Evolutionary conservation across 2,329 filamentous ascomycete genomes (phyloP).

Genomic region (Fusarium sp.): DNA sequence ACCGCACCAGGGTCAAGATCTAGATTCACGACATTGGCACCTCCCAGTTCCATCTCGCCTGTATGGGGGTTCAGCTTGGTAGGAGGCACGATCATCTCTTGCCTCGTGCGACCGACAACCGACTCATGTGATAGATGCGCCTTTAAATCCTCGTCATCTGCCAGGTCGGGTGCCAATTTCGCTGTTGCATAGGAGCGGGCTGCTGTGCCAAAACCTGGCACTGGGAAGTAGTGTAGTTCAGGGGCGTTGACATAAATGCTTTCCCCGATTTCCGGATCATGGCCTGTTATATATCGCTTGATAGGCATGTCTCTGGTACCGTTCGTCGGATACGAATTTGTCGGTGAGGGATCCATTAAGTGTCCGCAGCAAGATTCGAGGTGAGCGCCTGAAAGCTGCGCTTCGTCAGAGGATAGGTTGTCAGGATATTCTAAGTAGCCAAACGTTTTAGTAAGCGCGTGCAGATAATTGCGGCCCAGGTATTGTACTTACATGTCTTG

Average conservation of each 20-base stretch:
- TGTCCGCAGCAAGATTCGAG: neutral
- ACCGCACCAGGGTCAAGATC: constrained; percentile 13
- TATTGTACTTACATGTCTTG: neutral
- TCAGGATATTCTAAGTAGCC: neutral
- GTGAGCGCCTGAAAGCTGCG: neutral
- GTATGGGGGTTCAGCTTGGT: neutral
- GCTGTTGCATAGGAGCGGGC: constrained; percentile 14
- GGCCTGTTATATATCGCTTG: constrained; percentile 15
- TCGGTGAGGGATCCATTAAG: neutral
- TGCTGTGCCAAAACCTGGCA: constrained; percentile 12
- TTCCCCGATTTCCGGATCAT: neutral
- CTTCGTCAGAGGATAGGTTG: neutral
- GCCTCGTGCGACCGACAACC: neutral
- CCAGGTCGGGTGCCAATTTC: constrained; percentile 2
- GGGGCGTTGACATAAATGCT: constrained; percentile 7
- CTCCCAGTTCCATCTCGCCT: constrained; percentile 9
- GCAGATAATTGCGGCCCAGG: neutral
- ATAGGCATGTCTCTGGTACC: neutral
- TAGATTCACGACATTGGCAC: constrained; percentile 15
- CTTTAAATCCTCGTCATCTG: constrained; percentile 3
- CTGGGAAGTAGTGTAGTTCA: neutral
- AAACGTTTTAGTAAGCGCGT: neutral
- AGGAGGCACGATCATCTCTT: constrained; percentile 6
- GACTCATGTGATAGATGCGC: constrained; percentile 8
- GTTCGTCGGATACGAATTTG: neutral